Base-by-base conservation (phyloP, 2,329 filamentous ascomycete species). In the Tolypocladium tropicale region DNA sequence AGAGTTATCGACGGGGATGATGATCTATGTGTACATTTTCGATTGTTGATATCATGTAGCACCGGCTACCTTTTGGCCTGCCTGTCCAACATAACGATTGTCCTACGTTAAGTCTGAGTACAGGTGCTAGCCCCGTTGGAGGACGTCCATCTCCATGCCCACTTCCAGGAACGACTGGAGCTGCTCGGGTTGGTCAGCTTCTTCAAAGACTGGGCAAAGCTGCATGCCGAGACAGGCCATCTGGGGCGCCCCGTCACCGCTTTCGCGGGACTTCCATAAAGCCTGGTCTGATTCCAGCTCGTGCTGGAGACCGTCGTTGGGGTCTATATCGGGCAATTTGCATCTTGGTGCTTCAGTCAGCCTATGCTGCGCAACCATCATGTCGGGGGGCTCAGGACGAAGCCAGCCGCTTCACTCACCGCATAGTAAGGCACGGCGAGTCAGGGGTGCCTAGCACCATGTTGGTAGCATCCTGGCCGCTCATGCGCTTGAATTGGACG, bases 311-410 rank as follows among this genome's bases (percentile, higher is more conserved):
- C 80, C 87, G 6, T 75, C 83, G 21, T 74, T 73, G 0, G 79
- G 85, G 66, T 89, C 78, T 1, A 89, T 83, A 61, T 90, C 90
- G 23, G 86, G 86, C 62, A 90, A 68, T 62, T 84, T 87, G 71
- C 87, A 90, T 55, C 78, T 79, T 53, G 14, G 37, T n/a, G 21
- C 25, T 9, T 21, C 21, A 16, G 50, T 32, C 25, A 48, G 49
- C 46, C 16, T 11, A 9, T n/a, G 46, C 3, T 30, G 25, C 10
- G 25, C 7, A 30, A 21, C 21, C 6, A 36, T 36, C 41, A 16
- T 25, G 23, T 28, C 28, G 14, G 16, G 2, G 43, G 23, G n/a
- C n/a, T n/a, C n/a, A n/a, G 14, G 43, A 18, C 16, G 23, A 25
- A 12, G 41, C 6, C 16, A 39, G n/a, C 39, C 49, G 48, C 54